Base-by-base conservation (phyloP, 2,329 filamentous ascomycete species). In the Davidsoniella neocaledoniae region DNA sequence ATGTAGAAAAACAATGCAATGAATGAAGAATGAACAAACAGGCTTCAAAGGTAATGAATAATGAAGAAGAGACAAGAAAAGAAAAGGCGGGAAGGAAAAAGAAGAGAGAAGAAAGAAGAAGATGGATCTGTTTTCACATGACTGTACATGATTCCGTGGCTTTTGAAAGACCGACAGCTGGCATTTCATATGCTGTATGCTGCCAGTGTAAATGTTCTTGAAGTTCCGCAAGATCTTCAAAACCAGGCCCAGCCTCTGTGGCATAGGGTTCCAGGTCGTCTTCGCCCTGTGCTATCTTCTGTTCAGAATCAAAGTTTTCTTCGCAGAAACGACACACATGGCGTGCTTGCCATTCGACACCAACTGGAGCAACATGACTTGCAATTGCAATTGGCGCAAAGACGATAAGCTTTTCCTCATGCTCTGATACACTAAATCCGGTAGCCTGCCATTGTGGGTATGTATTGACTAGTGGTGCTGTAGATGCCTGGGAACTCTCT, bases 281-380 rank as follows among this genome's bases (percentile, higher is more conserved):
- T 40, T 64, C 58, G 40, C 67, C 65, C 49, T 63, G 62, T 8
- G 66, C 63, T 42, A 59, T 58, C 36, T 67, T 65, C 25, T 68
- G 66, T 55, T 68, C 67, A 42, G 68, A 62, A 50, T 64, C 66
- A 48, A 53, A 54, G 50, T 70, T 71, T 43, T 72, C 68, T 55
- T 78, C 75, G 60, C 75, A 79, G 54, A 70, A 73, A 2, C 73
- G 72, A 52, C 75, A 78, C 29, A 73, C 57, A 12, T 77, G 58
- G 14, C 67, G 62, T 2, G 73, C 68, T 52, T 68, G 64, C 69
- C 72, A 78, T 54, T 72, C 72, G 42, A 71, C 69, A 7, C 62
- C 59, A 16, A 62, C 59, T 2, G 74, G 74, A 29, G 70, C 64
- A 25, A 72, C 61, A 58, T 79, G 75, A 59, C 75, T 78, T 29